phyloP scores from a whole-genome alignment of 768 basidiomycete genomes.

The Galerina marginata region DNA sequence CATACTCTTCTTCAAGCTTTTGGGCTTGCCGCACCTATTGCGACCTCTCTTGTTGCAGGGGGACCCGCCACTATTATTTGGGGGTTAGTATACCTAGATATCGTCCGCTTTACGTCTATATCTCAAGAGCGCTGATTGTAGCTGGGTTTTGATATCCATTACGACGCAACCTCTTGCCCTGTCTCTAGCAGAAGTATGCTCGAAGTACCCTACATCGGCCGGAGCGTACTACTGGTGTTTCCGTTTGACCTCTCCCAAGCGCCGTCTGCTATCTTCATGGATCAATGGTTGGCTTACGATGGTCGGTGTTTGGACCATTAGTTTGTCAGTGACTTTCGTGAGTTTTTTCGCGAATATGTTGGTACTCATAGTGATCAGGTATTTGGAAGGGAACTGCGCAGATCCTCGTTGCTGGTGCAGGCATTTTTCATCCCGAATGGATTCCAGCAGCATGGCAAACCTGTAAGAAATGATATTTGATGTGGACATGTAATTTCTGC shows the following conservation, averaged over 20 bases:
- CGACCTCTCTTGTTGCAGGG: constrained; percentile 58
- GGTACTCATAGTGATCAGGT: background rate
- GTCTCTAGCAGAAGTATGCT: constrained; percentile 63
- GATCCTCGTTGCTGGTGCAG: constrained; percentile 60
- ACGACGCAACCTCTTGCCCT: constrained; percentile 54
- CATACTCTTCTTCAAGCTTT: constrained; percentile 43
- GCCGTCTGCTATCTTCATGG: constrained; percentile 60
- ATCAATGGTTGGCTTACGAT: constrained; percentile 73
- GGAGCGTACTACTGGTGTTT: constrained; percentile 75
- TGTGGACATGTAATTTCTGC: background rate
- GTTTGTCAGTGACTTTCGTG: constrained; percentile 70
- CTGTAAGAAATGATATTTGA: constrained; percentile 38
- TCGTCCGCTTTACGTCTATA: background rate
- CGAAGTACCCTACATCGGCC: constrained; percentile 65
- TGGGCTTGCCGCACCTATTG: constrained; percentile 60
- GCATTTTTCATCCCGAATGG: constrained; percentile 65
- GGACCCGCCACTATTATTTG: constrained; percentile 63
- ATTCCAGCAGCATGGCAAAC: constrained; percentile 64
- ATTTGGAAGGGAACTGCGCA: constrained; percentile 56
- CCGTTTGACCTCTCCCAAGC: constrained; percentile 57
- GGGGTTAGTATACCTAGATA: constrained; percentile 43
- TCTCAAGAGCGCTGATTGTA: constrained; percentile 19
- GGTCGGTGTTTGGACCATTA: constrained; percentile 72
- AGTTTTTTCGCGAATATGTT: background rate
- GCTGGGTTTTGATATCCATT: constrained; percentile 57